Evolutionary conservation across 2,329 filamentous ascomycete species (phyloP), one percentile per base, ranked within the genome.

Genomic region (Zalaria sp.): DNA sequence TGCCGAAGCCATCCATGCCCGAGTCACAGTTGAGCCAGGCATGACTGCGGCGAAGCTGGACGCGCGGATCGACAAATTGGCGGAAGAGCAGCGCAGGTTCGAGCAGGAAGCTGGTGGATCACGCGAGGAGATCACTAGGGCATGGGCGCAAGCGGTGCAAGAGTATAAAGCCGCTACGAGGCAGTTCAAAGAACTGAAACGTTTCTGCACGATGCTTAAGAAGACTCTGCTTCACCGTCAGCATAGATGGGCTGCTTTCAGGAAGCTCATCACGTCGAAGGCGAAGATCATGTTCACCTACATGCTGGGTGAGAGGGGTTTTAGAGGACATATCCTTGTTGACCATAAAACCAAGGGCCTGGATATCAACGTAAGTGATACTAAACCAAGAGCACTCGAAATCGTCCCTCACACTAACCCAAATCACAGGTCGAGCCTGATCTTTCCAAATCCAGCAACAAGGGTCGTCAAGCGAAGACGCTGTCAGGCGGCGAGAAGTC

Each of bases 401-500:
- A 18, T 18, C 18, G 18, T 18, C 18, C 18, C 18, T 18, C 18
- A 18, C 18, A 18, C n/a, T 27, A 27, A 29, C 29, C 10, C 8
- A 25, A 27, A 11, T 32, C 18, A 25, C 46, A 72, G 65, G 72
- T 80, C 42, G 75, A 82, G 57, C 78, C 78, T 3, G 77, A 81
- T 50, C 74, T 72, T 38, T 91, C 82, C 25, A 79, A 73, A 50
- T 76, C 72, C 51, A 79, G 73, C 46, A 75, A 74, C 25, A 70
- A 74, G 3, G 87, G 86, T 2, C 77, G 89, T 39, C 83, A 83
- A 54, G 89, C 91, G 25, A 93, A 86, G 63, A 96, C 89, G 0
- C 69, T 98, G 1, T 95, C 88, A 5, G 91, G 91, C 41, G 91
- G 91, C 27, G 91, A 98, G 59, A 98, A 98, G 60, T 96, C 89